Evolutionary conservation across 2,329 filamentous ascomycete genomes (phyloP).

Genomic region (Nigrospora osmanthi): DNA sequence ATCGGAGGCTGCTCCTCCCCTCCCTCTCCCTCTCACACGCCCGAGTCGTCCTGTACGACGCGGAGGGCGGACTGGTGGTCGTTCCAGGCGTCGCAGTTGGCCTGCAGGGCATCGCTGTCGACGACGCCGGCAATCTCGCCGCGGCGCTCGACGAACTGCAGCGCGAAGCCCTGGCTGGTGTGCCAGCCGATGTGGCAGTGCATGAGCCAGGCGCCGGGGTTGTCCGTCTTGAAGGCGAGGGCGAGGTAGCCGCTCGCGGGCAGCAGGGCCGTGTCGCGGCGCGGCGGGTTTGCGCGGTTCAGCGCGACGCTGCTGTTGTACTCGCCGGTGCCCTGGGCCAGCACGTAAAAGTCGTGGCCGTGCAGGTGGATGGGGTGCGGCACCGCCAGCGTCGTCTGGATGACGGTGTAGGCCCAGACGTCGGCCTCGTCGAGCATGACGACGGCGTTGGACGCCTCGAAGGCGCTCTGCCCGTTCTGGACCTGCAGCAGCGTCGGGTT

Average conservation of each 20-base stretch:
- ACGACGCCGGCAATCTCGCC: conserved; percentile 17
- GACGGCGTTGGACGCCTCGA: conserved; percentile 19
- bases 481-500: conserved; percentile 34
- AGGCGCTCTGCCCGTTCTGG: conserved; percentile 13
- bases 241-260: conserved; percentile 37
- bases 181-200: conserved; percentile 39
- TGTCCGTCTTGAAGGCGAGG: conserved; percentile 42
- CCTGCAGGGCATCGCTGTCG: conserved; percentile 15
- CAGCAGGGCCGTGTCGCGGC: conserved; percentile 40
- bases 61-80: conserved; percentile 13
- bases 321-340: conserved; percentile 20
- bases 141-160: conserved; percentile 39
- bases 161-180: conserved; percentile 38
- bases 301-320: conserved; percentile 20
- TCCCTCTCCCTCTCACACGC: too few relatives aligned
- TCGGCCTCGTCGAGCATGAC: conserved; percentile 17
- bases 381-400: conserved; percentile 15
- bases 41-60: conserved; percentile 23
- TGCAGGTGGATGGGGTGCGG: conserved; percentile 14
- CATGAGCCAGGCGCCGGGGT: conserved; percentile 42
- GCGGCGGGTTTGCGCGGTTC: conserved; percentile 34
- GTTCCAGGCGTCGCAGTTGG: conserved; percentile 20
- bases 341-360: conserved; percentile 34
- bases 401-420: conserved; percentile 27
- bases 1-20: too few relatives aligned